Conservation (phyloP, 192 early-diverging fungal genomes). For the Coemansia sp. region DNA sequence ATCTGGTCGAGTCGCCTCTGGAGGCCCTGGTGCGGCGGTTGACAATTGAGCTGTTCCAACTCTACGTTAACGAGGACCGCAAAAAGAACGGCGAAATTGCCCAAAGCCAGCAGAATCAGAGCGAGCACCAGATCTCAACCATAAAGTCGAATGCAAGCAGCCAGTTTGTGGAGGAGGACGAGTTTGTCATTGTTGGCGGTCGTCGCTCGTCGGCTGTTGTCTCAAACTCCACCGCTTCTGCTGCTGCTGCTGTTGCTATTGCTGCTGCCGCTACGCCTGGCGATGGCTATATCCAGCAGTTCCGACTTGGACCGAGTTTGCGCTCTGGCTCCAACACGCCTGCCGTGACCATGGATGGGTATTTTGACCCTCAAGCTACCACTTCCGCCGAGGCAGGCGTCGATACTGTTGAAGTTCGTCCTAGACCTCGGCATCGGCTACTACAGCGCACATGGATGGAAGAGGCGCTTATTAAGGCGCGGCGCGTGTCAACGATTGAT, state of each 20-base stretch:
- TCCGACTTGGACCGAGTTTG: slow-evolving; percentile 53
- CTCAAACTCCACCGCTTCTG: neutral
- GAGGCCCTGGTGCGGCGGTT: slow-evolving; percentile 54
- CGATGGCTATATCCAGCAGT: slow-evolving; percentile 53
- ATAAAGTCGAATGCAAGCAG: neutral
- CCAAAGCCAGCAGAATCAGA: neutral
- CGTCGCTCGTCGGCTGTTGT: neutral
- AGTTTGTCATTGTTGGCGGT: slow-evolving; percentile 7
- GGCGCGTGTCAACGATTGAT: slow-evolving; percentile 54
- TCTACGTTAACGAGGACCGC: slow-evolving; percentile 55
- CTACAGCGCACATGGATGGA: slow-evolving; percentile 58
- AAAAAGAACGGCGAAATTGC: slow-evolving; percentile 17
- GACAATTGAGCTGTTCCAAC: slow-evolving; percentile 57
- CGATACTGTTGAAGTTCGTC: slow-evolving; percentile 13
- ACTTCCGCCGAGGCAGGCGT: neutral
- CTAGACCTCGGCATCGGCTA: slow-evolving; percentile 46
- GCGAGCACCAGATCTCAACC: neutral
- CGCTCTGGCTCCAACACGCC: slow-evolving; percentile 49
- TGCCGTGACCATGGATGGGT: slow-evolving; percentile 56
- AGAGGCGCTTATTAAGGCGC: slow-evolving; percentile 55
- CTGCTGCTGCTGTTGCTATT: neutral
- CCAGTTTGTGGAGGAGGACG: slow-evolving; percentile 8
- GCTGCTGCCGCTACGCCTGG: neutral
- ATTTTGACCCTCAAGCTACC: slow-evolving; percentile 40
- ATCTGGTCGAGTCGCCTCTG: slow-evolving; percentile 55